A percentile compares a stretch with the other conserved stretches of the same genome.
phyloP scores from a whole-genome alignment of 441 rosid genomes.

The Sinapis alba region DNA sequence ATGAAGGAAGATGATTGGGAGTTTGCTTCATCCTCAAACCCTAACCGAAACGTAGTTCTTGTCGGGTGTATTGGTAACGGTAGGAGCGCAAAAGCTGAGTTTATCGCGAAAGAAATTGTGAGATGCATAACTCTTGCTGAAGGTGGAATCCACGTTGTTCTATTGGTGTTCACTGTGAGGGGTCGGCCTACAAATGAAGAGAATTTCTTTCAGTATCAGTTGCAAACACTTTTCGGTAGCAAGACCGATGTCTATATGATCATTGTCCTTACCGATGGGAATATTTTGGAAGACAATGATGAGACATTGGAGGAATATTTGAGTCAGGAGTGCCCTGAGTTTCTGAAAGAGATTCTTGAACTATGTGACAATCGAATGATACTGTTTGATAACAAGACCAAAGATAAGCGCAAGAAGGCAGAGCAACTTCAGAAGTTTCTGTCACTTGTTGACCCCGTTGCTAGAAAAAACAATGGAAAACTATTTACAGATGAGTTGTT shows the following conservation, averaged over 20 bases:
- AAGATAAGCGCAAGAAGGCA: constrained; percentile 50
- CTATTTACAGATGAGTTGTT: constrained; percentile 75
- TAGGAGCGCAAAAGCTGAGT: constrained; percentile 80
- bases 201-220: constrained; percentile 54
- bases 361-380: constrained; percentile 59
- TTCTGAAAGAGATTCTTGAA: constrained; percentile 66
- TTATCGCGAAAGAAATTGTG: constrained; percentile 71
- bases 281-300: constrained; percentile 75
- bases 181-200: constrained; percentile 70
- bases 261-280: constrained; percentile 85
- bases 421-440: constrained; percentile 63
- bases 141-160: constrained; percentile 79
- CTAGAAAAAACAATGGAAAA: constrained; percentile 56
- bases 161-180: constrained; percentile 72
- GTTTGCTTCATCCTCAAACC: constrained; percentile 45
- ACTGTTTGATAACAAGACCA: constrained; percentile 81
- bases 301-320: constrained; percentile 73
- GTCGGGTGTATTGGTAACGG: constrained; percentile 93
- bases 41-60: constrained; percentile 54
- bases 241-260: constrained; percentile 77
- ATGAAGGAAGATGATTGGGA: constrained; percentile 80
- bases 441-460: constrained; percentile 53
- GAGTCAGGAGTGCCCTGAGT: constrained; percentile 63
- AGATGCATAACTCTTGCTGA: constrained; percentile 80
- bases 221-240: constrained; percentile 69